phyloP scores from a whole-genome alignment of 495 filamentous ascomycete species.

The Staphylotrichum longicolle region DNA sequence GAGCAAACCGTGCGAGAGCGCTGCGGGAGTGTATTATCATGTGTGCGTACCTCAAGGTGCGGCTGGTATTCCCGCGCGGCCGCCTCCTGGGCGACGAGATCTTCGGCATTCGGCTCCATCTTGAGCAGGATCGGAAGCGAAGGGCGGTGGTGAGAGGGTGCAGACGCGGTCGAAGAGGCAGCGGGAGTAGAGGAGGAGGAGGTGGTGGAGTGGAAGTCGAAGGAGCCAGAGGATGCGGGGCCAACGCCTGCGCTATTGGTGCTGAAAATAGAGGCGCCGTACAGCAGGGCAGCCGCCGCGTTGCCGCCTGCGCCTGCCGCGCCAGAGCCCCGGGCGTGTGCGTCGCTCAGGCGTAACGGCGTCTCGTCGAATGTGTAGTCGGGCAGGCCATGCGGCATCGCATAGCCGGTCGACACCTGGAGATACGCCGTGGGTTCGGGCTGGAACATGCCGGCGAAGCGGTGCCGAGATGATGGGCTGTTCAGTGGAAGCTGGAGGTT shows the following conservation, averaged over 20 bases:
- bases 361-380: constrained; percentile 47
- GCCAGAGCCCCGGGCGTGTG: constrained; percentile 19
- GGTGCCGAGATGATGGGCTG: neutral
- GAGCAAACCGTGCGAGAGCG: too few species aligned
- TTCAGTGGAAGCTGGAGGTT: too few species aligned
- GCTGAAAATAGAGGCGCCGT: constrained; percentile 30
- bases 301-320: constrained; percentile 25
- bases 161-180: constrained; percentile 26
- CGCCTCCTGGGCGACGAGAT: constrained; percentile 54
- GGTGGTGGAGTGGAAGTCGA: constrained; percentile 29
- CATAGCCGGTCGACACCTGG: constrained; percentile 39
- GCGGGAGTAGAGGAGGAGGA: constrained; percentile 30
- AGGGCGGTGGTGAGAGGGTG: constrained; percentile 24
- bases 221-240: constrained; percentile 35
- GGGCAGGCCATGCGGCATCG: constrained; percentile 39
- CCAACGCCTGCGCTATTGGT: constrained; percentile 28
- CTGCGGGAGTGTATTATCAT: too few species aligned
- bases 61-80: constrained; percentile 64
- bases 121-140: constrained; percentile 30
- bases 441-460: constrained; percentile 51
- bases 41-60: constrained; percentile 53
- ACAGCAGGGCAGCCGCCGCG: constrained; percentile 24
- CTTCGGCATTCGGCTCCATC: constrained; percentile 42
- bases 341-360: constrained; percentile 37
- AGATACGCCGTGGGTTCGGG: constrained; percentile 51